Percentiles rank a stretch among this genome's conserved stretches.
phyloP scores from a whole-genome alignment of 2,329 filamentous ascomycete genomes.

The Conoideocrella luteorostrata region DNA sequence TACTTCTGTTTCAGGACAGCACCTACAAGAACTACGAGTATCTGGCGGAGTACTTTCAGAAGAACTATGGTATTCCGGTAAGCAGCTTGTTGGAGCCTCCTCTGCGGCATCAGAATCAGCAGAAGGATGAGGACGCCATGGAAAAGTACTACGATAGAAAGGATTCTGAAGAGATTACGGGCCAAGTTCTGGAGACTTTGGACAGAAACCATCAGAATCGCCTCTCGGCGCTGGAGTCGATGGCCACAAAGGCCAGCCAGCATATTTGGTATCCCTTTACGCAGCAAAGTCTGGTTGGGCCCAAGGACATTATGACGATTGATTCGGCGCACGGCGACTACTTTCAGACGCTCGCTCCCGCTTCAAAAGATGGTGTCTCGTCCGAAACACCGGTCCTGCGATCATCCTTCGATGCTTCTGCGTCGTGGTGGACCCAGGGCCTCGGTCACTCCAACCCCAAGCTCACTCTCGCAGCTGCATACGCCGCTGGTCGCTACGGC shows the following conservation, averaged over 20 bases:
- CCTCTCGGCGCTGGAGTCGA: conserved; percentile 51
- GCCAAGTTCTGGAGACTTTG: conserved; percentile 44
- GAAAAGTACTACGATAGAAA: conserved; percentile 53
- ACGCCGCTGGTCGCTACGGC: conserved; percentile 77
- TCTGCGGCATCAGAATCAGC: conserved; percentile 26
- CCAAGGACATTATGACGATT: conserved; percentile 63
- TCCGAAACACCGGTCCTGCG: conserved; percentile 15
- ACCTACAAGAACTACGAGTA: conserved; percentile 64
- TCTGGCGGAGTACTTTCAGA: conserved; percentile 59
- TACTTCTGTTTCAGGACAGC: conserved; percentile 62
- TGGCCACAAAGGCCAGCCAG: conserved; percentile 54
- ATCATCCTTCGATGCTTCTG: conserved; percentile 74
- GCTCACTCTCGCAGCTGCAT: conserved; percentile 67
- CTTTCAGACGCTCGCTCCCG: conserved; percentile 53
- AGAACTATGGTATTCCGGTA: conserved; percentile 50
- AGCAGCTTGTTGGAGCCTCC: conserved; percentile 57
- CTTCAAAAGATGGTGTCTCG: background rate
- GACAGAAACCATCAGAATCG: conserved; percentile 47
- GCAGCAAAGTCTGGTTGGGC: conserved; percentile 60
- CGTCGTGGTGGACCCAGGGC: conserved; percentile 89
- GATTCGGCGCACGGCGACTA: conserved; percentile 76
- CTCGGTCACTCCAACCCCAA: conserved; percentile 71
- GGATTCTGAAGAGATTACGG: conserved; percentile 31
- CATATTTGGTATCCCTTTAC: conserved; percentile 85
- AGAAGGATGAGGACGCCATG: conserved; percentile 53